These are phyloP conservation scores for Camellia oleifera DNA, from an alignment of 179 eudicot genomes.

Conservation along the genomic window DNA sequence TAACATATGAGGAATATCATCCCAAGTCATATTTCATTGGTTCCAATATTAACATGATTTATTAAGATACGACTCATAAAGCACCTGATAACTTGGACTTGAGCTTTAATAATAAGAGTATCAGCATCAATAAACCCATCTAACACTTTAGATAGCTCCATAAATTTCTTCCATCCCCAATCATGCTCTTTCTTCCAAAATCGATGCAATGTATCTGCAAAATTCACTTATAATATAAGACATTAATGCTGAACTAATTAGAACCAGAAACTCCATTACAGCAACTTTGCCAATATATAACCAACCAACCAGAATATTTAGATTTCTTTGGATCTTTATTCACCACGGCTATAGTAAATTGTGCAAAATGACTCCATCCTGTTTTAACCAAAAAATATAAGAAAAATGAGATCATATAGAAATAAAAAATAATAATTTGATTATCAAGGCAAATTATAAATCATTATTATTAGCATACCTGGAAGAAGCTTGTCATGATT, in stretches of 20 bases:
- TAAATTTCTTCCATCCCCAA: slow-evolving; percentile 98
- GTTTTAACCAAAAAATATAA: slow-evolving; percentile 15
- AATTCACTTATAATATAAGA: neutral
- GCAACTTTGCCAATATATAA: slow-evolving; percentile 5
- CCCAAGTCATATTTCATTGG: neutral
- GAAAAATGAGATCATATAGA: slow-evolving; percentile 7
- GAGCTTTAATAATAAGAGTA: slow-evolving; percentile 75
- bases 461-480: slow-evolving; percentile 42
- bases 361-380: slow-evolving; percentile 99
- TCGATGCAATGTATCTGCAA: slow-evolving; percentile 83
- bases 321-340: slow-evolving; percentile 90
- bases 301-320: slow-evolving; percentile 74
- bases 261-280: neutral
- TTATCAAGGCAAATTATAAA: neutral
- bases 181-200: slow-evolving; percentile 97
- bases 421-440: neutral
- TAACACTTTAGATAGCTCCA: slow-evolving; percentile 82
- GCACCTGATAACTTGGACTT: slow-evolving; percentile 96
- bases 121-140: slow-evolving; percentile 89
- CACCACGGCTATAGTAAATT: slow-evolving; percentile 89
- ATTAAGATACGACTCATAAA: slow-evolving; percentile 5
- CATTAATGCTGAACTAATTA: slow-evolving; percentile 13
- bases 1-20: slow-evolving; percentile 1
- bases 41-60: neutral
- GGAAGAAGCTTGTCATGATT: slow-evolving; percentile 98